These are phyloP conservation scores for Fibroporia radiculosa DNA, from an alignment of 768 basidiomycete species.

Conservation along the genomic window DNA sequence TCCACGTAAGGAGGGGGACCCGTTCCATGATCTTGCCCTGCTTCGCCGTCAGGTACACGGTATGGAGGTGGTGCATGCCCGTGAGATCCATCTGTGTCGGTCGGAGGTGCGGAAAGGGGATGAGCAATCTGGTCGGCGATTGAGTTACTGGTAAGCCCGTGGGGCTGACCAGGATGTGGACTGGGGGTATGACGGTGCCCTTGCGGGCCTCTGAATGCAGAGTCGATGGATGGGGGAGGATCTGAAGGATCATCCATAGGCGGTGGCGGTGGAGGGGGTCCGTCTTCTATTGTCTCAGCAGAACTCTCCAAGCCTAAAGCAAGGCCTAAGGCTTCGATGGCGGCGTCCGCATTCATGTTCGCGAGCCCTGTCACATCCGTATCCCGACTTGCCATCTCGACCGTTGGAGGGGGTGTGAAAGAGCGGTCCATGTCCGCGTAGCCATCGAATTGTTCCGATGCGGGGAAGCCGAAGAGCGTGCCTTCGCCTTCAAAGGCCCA, in stretches of 20 bases:
- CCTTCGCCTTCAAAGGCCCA: constrained; percentile 64
- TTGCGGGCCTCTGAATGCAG: constrained; percentile 41
- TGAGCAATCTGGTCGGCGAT: constrained; percentile 8
- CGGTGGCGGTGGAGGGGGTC: constrained; percentile 70
- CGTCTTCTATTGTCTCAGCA: constrained; percentile 23
- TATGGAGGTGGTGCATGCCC: constrained; percentile 77
- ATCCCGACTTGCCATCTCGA: constrained; percentile 69
- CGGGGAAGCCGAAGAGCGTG: constrained; percentile 62
- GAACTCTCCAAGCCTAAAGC: constrained; percentile 40
- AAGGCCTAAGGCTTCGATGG: constrained; percentile 51
- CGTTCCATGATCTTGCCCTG: constrained; percentile 23
- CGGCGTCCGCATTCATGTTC: constrained; percentile 45
- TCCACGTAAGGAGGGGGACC: constrained; percentile 32
- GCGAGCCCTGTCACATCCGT: constrained; percentile 62
- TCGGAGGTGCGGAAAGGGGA: constrained; percentile 1
- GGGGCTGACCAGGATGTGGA: constrained; percentile 15
- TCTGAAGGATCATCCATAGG: constrained; percentile 84
- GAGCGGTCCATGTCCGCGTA: constrained; percentile 54
- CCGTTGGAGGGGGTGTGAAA: constrained; percentile 65
- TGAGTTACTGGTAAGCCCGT: constrained; percentile 8
- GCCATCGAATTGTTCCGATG: constrained; percentile 75
- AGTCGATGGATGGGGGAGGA: constrained; percentile 84
- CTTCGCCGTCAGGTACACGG: constrained; percentile 41
- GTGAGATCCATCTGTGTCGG: constrained; percentile 23
- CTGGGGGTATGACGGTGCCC: constrained; percentile 17